Base-by-base conservation (phyloP, 805 yeast genomes). In the Barnettozyma sp. region DNA sequence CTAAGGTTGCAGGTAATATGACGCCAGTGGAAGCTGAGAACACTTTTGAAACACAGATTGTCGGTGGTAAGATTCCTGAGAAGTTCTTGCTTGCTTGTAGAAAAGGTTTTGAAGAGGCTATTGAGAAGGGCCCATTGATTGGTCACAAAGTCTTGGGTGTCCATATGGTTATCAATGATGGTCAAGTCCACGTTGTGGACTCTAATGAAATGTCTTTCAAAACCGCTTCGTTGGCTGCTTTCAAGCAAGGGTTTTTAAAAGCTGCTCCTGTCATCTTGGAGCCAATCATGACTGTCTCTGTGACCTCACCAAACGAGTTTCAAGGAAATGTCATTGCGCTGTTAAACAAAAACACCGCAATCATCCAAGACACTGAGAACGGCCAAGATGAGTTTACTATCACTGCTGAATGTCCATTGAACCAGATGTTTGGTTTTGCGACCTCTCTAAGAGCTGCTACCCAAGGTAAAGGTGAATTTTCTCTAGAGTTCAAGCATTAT, bases 391-490 rank as follows among this genome's bases (percentile, higher is more conserved):
- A 92, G 59, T 90, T 92, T 64, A 83, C 94, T 9, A 77, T 92
- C 43, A 74, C 76, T 38, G 94, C 97, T 22, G 97, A 92, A 60
- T 90, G 97, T 67, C 82, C 97, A n/a, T 76, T 92, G 64, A 88
- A 88, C 68, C 76, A 84, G 43, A 77, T 92, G 86, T 92, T 92
- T 60, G 98, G 98, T 25, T 85, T 92, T 57, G 95, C 97, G 7
- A 84, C 97, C 7, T 76, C 85, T 18, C 71, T 92, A 56, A 82
- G 99, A 70, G 97, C 98, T 15, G 78, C 84, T 41, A 90, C 98
- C 12, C 98, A 92, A 65, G 99, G 99, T 65, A 92, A 92, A 60
- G 98, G 99, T 54, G 97, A 94, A 65, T 92, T 92, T 62, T 76
- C 95, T 2, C 72, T 92, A 61, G 99, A 92, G 61, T 92, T 92